Evolutionary conservation across 352 stramenopile genomes (phyloP).

Genomic region (Phytophthora macrochlamydospora): DNA sequence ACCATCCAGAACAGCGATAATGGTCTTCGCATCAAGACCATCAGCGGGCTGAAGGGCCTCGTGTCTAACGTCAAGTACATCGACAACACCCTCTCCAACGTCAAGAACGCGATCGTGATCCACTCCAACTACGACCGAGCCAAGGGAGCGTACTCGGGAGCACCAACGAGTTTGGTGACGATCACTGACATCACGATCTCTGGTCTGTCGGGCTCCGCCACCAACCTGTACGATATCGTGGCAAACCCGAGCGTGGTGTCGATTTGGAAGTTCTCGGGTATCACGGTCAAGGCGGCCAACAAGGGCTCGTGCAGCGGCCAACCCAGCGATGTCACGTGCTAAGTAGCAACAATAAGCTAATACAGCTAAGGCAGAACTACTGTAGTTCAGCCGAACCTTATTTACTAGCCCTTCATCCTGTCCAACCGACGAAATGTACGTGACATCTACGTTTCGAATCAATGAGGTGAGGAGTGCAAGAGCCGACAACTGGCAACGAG

Average conservation of each 20-base stretch:
- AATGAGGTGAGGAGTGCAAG: too few species aligned
- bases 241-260: constrained; percentile 29
- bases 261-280: constrained; percentile 28
- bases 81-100: constrained; percentile 5
- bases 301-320: constrained; percentile 19
- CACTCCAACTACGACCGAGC: constrained; percentile 9
- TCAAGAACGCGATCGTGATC: constrained; percentile 5
- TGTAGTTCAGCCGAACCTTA: too few species aligned
- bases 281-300: constrained; percentile 15
- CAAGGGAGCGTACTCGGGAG: constrained; percentile 5
- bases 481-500: too few species aligned
- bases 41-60: constrained; percentile 26
- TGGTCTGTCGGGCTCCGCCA: constrained; percentile 20
- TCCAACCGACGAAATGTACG: too few species aligned
- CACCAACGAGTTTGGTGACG: constrained; percentile 5
- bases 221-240: constrained; percentile 33
- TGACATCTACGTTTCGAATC: too few species aligned
- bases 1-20: constrained; percentile 37
- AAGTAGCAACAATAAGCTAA: background rate
- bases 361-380: too few species aligned
- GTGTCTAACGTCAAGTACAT: constrained; percentile 20
- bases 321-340: constrained; percentile 12
- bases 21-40: constrained; percentile 43
- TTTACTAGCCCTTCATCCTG: too few species aligned
- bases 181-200: constrained; percentile 13